Evolutionary conservation across 148 eudicot species (phyloP).

Genomic region (Spergularia bocconei): DNA sequence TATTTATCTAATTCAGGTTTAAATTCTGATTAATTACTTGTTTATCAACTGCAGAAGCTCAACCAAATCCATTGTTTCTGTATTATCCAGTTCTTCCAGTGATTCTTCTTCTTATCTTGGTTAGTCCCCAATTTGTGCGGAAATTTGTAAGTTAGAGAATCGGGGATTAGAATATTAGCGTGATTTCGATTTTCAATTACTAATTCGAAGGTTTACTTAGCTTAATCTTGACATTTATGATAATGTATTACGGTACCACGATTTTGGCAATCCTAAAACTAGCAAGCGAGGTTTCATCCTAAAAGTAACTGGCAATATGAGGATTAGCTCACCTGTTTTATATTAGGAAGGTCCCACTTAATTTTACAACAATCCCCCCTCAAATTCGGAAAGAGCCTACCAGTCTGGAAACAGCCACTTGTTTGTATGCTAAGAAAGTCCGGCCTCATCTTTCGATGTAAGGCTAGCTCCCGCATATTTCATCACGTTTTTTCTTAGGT

Average conservation of each 20-base stretch:
- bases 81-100: slow-evolving; percentile 30
- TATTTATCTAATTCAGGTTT: not conserved
- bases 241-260: not conserved
- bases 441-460: too few relatives aligned
- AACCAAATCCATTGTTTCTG: slow-evolving; percentile 33
- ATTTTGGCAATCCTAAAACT: not conserved
- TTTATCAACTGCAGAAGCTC: slow-evolving; percentile 29
- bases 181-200: not conserved
- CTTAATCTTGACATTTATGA: not conserved
- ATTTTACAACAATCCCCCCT: too few relatives aligned
- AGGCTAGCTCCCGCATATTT: too few relatives aligned
- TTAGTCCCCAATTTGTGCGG: not conserved
- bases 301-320: too few relatives aligned
- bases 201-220: not conserved
- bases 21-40: not conserved
- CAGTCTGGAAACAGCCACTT: too few relatives aligned
- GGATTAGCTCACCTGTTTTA: too few relatives aligned
- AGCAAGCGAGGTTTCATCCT: too few relatives aligned
- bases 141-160: not conserved
- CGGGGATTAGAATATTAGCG: not conserved
- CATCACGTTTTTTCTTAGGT: too few relatives aligned
- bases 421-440: too few relatives aligned
- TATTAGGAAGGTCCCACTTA: too few relatives aligned
- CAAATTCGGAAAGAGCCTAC: too few relatives aligned
- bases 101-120: slow-evolving; percentile 39